Conservation (phyloP, 2,329 filamentous ascomycete species). For the Nannizzia gypsea region DNA sequence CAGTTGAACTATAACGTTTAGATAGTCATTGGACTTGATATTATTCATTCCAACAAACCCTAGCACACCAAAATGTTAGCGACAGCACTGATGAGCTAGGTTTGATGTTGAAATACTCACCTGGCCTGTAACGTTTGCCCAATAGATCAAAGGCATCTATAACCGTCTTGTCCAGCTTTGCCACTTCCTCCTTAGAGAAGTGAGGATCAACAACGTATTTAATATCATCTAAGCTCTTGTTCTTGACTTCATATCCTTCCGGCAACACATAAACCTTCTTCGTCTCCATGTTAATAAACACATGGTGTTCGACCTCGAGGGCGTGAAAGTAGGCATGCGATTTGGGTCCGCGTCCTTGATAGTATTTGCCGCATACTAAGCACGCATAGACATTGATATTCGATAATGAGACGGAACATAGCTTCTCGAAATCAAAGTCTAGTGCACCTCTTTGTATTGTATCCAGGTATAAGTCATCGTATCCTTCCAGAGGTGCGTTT, state of each 20-base stretch:
- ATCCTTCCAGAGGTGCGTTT: slow-evolving; percentile 69
- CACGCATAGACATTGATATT: slow-evolving; percentile 99
- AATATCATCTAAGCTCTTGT: slow-evolving; percentile 90
- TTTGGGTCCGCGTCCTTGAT: slow-evolving; percentile 81
- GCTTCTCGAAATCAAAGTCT: slow-evolving; percentile 98
- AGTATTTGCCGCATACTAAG: slow-evolving; percentile 95
- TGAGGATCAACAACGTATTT: slow-evolving; percentile 93
- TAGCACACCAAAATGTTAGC: slow-evolving; percentile 13
- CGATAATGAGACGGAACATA: slow-evolving; percentile 87
- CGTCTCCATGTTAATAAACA: slow-evolving; percentile 87
- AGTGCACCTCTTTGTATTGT: slow-evolving; percentile 87
- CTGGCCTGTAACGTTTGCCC: slow-evolving; percentile 78
- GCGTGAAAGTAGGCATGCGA: slow-evolving; percentile 97
- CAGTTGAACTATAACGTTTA: slow-evolving; percentile 88
- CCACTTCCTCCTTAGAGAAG: slow-evolving; percentile 69
- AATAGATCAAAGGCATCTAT: slow-evolving; percentile 59
- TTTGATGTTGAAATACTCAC: slow-evolving; percentile 18
- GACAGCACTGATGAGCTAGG: not conserved
- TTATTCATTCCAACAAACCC: slow-evolving; percentile 98
- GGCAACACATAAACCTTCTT: slow-evolving; percentile 49
- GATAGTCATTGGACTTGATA: slow-evolving; percentile 98
- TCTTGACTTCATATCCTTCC: slow-evolving; percentile 93
- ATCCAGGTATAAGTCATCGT: slow-evolving; percentile 92
- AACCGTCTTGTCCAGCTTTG: slow-evolving; percentile 57
- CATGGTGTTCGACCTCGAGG: slow-evolving; percentile 88